These are phyloP conservation scores for Asterophora parasitica DNA, from an alignment of 768 basidiomycete genomes.

Conservation along the genomic window DNA sequence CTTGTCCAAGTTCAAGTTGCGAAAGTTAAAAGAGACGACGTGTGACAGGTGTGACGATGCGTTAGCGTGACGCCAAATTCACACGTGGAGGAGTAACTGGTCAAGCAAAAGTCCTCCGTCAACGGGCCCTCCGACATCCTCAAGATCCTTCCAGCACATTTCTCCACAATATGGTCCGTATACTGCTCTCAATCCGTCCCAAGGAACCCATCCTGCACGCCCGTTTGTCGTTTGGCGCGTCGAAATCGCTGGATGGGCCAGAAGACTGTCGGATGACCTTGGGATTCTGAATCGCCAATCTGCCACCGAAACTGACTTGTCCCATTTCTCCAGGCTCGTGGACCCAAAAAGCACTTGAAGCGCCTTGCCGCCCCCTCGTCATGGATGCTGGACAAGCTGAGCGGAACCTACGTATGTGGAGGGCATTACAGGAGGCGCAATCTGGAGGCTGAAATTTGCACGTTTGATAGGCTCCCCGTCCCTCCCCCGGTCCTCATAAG, in stretches of 20 bases:
- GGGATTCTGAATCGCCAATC: conserved; percentile 8
- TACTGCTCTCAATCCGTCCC: conserved; percentile 16
- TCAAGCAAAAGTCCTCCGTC: conserved; percentile 33
- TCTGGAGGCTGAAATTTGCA: conserved; percentile 1
- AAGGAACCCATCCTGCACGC: conserved; percentile 19
- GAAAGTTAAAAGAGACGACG: too few relatives aligned
- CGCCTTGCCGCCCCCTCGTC: conserved; percentile 94
- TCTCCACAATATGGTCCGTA: conserved; percentile 45
- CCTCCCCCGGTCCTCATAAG: conserved; percentile 98
- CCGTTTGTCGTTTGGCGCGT: conserved; percentile 16
- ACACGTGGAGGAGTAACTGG: conserved; percentile 27
- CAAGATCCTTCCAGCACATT: conserved; percentile 39
- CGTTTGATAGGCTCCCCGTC: conserved; percentile 75
- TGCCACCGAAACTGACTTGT: conserved; percentile 21
- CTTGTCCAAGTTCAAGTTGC: not conserved
- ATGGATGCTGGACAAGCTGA: conserved; percentile 99
- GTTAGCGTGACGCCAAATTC: conserved; percentile 23
- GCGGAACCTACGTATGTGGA: conserved; percentile 81
- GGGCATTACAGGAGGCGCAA: not conserved
- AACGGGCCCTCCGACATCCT: conserved; percentile 41
- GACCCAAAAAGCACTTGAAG: conserved; percentile 99
- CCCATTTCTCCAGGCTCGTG: conserved; percentile 65
- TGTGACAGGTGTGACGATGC: conserved; percentile 7
- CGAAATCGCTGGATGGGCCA: conserved; percentile 35
- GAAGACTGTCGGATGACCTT: conserved; percentile 35